Evolutionary conservation across 2,329 filamentous ascomycete genomes (phyloP).

Genomic region (Xylariaceae sp.): DNA sequence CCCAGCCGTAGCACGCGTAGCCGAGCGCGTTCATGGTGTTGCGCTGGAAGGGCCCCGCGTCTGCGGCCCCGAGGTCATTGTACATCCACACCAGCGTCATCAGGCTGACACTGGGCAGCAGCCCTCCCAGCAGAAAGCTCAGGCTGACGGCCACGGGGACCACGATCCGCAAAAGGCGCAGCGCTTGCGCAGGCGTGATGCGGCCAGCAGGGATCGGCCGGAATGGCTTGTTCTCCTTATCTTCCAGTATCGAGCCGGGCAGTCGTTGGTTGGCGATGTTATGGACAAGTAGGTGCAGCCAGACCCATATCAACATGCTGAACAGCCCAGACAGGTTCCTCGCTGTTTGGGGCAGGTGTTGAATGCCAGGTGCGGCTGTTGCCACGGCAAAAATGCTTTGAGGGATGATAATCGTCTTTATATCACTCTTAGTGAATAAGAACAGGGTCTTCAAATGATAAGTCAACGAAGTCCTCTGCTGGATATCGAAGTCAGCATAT

Average conservation of each 20-base stretch:
- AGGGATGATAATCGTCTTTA: constrained; percentile 22
- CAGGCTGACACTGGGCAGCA: constrained; percentile 14
- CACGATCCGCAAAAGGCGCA: constrained; percentile 8
- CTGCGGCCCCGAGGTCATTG: constrained; percentile 23
- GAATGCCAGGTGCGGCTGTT: not conserved
- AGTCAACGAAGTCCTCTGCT: too few relatives aligned
- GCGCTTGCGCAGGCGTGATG: constrained; percentile 14
- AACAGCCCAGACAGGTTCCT: constrained; percentile 3
- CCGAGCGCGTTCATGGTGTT: constrained; percentile 22
- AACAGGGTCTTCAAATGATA: constrained; percentile 4
- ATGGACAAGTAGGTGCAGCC: constrained; percentile 21
- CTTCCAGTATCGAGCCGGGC: constrained; percentile 16
- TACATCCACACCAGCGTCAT: constrained; percentile 23
- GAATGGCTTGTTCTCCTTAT: constrained; percentile 25
- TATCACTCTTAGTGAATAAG: constrained; percentile 22
- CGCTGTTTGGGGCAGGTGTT: not conserved
- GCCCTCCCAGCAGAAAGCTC: constrained; percentile 9
- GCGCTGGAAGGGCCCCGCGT: constrained; percentile 12
- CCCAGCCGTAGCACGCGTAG: constrained; percentile 22
- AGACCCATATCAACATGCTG: constrained; percentile 9
- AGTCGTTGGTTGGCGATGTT: constrained; percentile 23
- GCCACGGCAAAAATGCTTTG: constrained; percentile 18
- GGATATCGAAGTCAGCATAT: too few relatives aligned
- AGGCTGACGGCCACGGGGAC: constrained; percentile 7
- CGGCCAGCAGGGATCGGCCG: constrained; percentile 18